Evolutionary conservation across 2,329 filamentous ascomycete species (phyloP), one percentile per base, ranked within the genome.

Genomic region (Mycosphaerelloides madeirae): DNA sequence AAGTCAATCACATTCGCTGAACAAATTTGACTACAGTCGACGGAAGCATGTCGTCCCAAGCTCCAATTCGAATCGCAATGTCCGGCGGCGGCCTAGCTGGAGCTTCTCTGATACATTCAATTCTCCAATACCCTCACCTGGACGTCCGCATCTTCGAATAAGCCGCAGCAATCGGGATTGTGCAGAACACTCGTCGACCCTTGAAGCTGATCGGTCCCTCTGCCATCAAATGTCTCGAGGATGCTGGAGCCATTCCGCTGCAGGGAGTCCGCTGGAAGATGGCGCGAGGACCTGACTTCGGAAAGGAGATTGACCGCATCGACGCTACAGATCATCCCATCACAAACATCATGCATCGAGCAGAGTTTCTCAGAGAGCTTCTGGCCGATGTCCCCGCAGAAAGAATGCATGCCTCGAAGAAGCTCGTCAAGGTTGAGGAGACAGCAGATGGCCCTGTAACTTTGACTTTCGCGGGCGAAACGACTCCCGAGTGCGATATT

Each of bases 101-200:
- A 4, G 48, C 48, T n/a, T 33, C 40, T 3, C 31, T 48, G 13
- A 33, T 48, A 15, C 44, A 48, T 36, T 36, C 48, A 5, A 37
- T 50, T 9, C 11, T 38, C 9, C 18, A 44, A 22, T 31, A 50
- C 37, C 7, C 18, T 12, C 31, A 48, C 20, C 25, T 50, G 14
- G 44, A 48, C 29, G 40, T 19, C 3, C 44, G 48, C 31, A 50
- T 50, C 20, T 50, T 48, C 28, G 48, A 48, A 37, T 47, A 44
- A 12, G 48, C 48, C 35, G 29, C 34, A 19, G 47, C 47, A 15
- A 29, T 50, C 14, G 47, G 47, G 19, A 42, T 50, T 25, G 46
- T 41, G 6, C 31, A 38, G 13, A 41, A 50, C 25, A 44, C 48
- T 18, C 36, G 31, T 11, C 32, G 43, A 29, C 38, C 48, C 13